Evolutionary conservation across 129 eudicot species (phyloP).

Genomic region (Solidago caesia): DNA sequence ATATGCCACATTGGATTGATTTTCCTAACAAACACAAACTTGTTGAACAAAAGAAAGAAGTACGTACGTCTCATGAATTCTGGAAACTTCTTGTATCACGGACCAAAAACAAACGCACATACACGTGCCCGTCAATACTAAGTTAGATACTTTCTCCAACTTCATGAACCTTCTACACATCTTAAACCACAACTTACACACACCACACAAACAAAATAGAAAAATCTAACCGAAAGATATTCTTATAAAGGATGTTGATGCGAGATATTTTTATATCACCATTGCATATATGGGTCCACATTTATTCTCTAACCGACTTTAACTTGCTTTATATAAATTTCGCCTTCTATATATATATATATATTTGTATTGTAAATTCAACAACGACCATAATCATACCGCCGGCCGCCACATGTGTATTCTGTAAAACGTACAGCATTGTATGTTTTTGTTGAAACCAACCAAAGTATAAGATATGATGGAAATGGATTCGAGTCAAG

Average conservation of each 20-base stretch:
- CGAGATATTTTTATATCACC: too few relatives aligned
- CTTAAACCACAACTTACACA: neutral
- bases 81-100: neutral
- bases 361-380: too few relatives aligned
- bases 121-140: neutral
- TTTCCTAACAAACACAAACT: too few relatives aligned
- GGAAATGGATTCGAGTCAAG: conserved; percentile 9
- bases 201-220: neutral
- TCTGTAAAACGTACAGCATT: neutral
- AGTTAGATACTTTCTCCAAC: neutral
- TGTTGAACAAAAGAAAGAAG: too few relatives aligned
- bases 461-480: neutral
- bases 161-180: conserved; percentile 33
- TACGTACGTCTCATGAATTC: neutral
- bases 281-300: too few relatives aligned
- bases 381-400: too few relatives aligned
- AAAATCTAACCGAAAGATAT: conserved; percentile 9
- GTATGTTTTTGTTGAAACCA: neutral
- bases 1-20: too few relatives aligned
- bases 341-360: too few relatives aligned
- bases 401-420: neutral
- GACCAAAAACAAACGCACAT: neutral
- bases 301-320: too few relatives aligned
- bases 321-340: too few relatives aligned
- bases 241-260: neutral